Base-by-base conservation (phyloP, 305 asterid genomes). In the Rubia peregrina region DNA sequence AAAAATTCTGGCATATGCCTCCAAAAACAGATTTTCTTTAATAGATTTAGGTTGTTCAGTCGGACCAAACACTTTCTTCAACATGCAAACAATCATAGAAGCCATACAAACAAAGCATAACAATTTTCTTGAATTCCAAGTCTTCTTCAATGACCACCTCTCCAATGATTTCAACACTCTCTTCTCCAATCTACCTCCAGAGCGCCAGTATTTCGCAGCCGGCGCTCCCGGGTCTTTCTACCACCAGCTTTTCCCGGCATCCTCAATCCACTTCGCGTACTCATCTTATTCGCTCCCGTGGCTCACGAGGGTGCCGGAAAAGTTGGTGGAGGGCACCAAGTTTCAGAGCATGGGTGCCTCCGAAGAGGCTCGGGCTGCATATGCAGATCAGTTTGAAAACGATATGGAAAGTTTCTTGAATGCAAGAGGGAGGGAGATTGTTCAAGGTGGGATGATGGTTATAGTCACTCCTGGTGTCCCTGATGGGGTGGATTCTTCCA, bases 141-240 rank as follows among this genome's bases (percentile, higher is more conserved):
- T 79, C 7, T 73, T 69, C 30, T 76, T 73, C 60, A 76, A 76
- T 33, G 80, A 79, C 16, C 78, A 72, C 38, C 16, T 30, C 2
- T 69, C 72, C 41, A 78, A 74, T n/a, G 73, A 79, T 66, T 79
- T 79, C 73, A 75, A 79, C 44, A 72, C 80, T 19, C 76, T 75
- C 9, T 79, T 72, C 51, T 21, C 33, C 22, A 49, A 61, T 17
- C 22, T 72, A 9, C 70, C 73, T 1, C 44, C 46, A 0, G 56
- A 78, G 21, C 40, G 57, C 9, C 60, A 19, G 19, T 74, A 68
- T 8, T 67, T 36, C 41, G 73, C 73, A 12, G 66, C 79, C 6
- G 76, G 73, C 36, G 70, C 72, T 14, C 73, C 79, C 3, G 71
- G 78, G 0, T 76, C 78, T 22, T 73, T 79, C 69, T 13, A 79